These are phyloP conservation scores for Cordyceps tenuipes DNA, from an alignment of 2,329 filamentous ascomycete species.

Conservation along the genomic window DNA sequence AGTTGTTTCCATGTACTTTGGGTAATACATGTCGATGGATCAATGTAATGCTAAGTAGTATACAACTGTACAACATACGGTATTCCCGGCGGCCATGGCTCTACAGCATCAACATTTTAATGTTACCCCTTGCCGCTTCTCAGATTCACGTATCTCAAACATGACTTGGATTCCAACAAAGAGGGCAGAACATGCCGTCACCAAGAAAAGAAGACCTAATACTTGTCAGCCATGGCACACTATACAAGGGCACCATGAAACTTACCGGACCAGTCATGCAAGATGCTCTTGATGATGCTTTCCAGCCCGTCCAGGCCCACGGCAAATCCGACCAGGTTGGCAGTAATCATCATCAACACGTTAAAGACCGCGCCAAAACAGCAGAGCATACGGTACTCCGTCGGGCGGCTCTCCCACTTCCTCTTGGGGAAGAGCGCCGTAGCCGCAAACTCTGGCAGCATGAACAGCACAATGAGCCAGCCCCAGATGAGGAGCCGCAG, in stretches of 20 bases:
- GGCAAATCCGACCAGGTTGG: conserved; percentile 92
- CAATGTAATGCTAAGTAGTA: background rate
- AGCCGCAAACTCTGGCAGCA: conserved; percentile 77
- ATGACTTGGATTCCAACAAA: conserved; percentile 88
- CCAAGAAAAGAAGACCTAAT: conserved; percentile 64
- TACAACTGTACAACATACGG: background rate
- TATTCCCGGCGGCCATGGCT: background rate
- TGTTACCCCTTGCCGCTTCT: conserved; percentile 71
- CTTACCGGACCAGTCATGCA: conserved; percentile 63
- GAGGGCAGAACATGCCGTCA: conserved; percentile 60
- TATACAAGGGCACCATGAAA: background rate
- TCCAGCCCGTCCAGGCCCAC: conserved; percentile 82
- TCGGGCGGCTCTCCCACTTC: conserved; percentile 62
- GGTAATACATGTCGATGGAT: background rate
- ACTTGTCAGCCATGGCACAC: background rate
- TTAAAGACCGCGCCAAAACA: conserved; percentile 75
- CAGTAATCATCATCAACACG: conserved; percentile 89
- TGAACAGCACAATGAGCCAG: conserved; percentile 91
- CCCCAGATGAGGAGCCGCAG: conserved; percentile 88
- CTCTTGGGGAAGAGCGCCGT: conserved; percentile 61
- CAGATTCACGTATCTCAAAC: conserved; percentile 87
- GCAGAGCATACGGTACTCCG: conserved; percentile 70
- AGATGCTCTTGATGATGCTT: conserved; percentile 65
- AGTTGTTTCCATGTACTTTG: background rate
- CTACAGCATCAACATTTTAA: conserved; percentile 63